Conservation (phyloP, 2,329 filamentous ascomycete genomes). For the Alternaria angustiovoidea region DNA sequence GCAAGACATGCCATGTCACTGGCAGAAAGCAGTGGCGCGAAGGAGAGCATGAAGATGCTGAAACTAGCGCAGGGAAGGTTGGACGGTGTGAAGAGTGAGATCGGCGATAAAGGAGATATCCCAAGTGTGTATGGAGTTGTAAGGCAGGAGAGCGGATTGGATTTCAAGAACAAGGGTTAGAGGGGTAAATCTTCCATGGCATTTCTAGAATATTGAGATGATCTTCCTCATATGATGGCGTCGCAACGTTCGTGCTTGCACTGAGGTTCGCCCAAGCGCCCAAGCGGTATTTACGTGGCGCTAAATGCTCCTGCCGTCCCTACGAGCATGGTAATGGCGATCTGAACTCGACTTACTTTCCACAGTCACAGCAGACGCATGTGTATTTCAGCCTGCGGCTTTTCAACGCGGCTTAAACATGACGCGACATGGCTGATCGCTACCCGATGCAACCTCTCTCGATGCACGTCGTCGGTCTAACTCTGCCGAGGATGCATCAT, state of each 20-base stretch:
- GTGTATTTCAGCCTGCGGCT: neutral
- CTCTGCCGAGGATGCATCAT: conserved; percentile 24
- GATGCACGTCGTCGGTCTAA: conserved; percentile 21
- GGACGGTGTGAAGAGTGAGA: conserved; percentile 71
- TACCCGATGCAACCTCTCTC: conserved; percentile 1
- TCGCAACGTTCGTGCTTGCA: neutral
- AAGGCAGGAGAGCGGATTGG: conserved; percentile 75
- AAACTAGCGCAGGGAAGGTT: conserved; percentile 74
- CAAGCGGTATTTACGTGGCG: neutral
- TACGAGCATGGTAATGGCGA: conserved; percentile 5
- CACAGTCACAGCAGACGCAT: neutral
- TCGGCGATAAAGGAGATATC: conserved; percentile 77
- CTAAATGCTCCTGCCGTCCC: neutral
- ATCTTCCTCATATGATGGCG: neutral
- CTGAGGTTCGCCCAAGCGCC: conserved; percentile 1
- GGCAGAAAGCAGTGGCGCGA: conserved; percentile 65
- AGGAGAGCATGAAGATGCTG: conserved; percentile 67
- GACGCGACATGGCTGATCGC: conserved; percentile 13
- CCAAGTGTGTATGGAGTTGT: conserved; percentile 83
- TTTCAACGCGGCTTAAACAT: neutral
- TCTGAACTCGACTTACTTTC: conserved; percentile 4
- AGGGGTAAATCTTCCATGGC: neutral
- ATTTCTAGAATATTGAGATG: neutral
- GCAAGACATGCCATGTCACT: conserved; percentile 75
- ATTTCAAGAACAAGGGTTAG: conserved; percentile 65